Base-by-base conservation (phyloP, 2,329 filamentous ascomycete species). In the Colletotrichum neosansevieriae region DNA sequence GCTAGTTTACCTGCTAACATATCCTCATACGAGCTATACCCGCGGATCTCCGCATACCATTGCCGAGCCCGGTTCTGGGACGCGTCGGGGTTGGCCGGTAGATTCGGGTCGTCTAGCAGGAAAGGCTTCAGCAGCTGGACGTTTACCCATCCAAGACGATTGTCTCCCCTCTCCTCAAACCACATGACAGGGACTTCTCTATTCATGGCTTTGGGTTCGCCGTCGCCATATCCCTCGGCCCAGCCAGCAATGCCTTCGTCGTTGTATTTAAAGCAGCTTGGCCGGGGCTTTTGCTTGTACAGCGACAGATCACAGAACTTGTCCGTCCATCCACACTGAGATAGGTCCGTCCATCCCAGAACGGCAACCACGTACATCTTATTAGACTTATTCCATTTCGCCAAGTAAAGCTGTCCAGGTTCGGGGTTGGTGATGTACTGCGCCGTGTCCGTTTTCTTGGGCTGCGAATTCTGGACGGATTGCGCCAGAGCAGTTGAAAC, bases 151-250 rank as follows among this genome's bases (percentile, higher is more conserved):
- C 67, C 67, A 21, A 69, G 50, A 11, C 63, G 50, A 24, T 59
- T 67, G 32, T 67, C 51, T 9, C 77, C 63, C 24, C 67, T 61
- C 4, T 60, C 29, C 36, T 72, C 67, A n/a, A 71, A 72, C 63
- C 71, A 73, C 45, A 72, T 42, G 10, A 72, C 64, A 4, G 72
- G 72, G 15, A 71, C 68, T 19, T 65, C 56, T 42, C 72, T 60
- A 15, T 69, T 53, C n/a, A 49, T 32, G 24, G 69, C 70, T 10
- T 36, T 38, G 7, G 56, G 58, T 10, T 68, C 71, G 1, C 62
- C 70, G 4, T 73, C 72, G 10, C 63, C 50, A 21, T 60, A 73
- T 2, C 67, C 72, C 15, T 66, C 49, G 13, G 56, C 64, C 72
- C 72, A 73, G 7, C 62, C 70, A 2, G 51, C 36, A 7, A 73